A percentile compares a stretch with the other conserved stretches of the same genome.
These are phyloP conservation scores for Cercospora janseana DNA, from an alignment of 2,329 filamentous ascomycete genomes.

Conservation along the genomic window DNA sequence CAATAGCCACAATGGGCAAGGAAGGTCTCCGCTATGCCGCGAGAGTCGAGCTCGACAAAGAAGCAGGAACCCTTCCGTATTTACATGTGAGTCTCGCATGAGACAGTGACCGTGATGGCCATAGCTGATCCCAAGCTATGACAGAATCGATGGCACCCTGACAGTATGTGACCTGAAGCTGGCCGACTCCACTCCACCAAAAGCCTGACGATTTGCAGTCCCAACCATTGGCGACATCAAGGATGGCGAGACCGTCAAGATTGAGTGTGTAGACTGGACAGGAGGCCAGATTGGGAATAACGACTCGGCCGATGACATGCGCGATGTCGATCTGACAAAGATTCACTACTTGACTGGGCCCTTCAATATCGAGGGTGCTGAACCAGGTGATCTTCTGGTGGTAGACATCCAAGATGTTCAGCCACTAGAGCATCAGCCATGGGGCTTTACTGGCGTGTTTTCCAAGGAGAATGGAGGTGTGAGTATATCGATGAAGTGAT, in stretches of 20 bases:
- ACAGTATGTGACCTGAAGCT: conserved; percentile 58
- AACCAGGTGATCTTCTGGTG: conserved; percentile 79
- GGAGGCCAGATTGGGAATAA: conserved; percentile 81
- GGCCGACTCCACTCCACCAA: conserved; percentile 10
- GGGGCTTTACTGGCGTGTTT: conserved; percentile 88
- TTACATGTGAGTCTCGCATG: conserved; percentile 26
- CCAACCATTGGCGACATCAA: conserved; percentile 71
- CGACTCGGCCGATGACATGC: conserved; percentile 84
- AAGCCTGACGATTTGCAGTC: conserved; percentile 53
- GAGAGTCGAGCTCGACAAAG: conserved; percentile 70
- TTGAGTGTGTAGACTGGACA: conserved; percentile 81
- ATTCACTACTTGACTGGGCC: conserved; percentile 88
- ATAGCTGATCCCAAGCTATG: conserved; percentile 13
- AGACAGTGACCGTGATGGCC: conserved; percentile 18
- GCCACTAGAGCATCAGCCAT: conserved; percentile 78
- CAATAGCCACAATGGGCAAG: conserved; percentile 44
- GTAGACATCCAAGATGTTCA: conserved; percentile 94
- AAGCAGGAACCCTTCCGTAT: conserved; percentile 64
- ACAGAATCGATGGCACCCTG: conserved; percentile 90
- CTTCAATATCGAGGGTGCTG: conserved; percentile 79
- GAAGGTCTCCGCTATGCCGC: conserved; percentile 66
- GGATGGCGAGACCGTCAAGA: conserved; percentile 85
- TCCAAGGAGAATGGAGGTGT: conserved; percentile 72
- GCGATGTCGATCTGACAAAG: conserved; percentile 77
- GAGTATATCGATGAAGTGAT: neutral